These are phyloP conservation scores for Carpinus viminea DNA, from an alignment of 306 rosid species.

Conservation along the genomic window DNA sequence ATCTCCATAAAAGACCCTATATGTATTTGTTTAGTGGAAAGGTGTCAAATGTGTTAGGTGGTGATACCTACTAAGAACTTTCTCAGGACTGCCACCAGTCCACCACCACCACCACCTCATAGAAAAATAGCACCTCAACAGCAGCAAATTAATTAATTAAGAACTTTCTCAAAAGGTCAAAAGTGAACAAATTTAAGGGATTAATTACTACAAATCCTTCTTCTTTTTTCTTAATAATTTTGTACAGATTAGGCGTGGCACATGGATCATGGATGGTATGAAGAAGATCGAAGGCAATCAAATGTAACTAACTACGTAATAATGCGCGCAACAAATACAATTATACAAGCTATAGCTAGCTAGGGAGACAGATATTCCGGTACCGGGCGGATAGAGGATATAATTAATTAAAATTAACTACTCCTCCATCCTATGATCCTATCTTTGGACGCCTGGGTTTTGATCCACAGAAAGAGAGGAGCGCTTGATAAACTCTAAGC, in stretches of 20 bases:
- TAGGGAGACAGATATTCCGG: slow-evolving; percentile 1
- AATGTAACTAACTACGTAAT: not conserved
- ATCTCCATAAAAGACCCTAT: no score
- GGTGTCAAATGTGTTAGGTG: slow-evolving; percentile 35
- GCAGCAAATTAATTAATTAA: not conserved
- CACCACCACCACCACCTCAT: not conserved
- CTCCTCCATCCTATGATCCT: slow-evolving; percentile 16
- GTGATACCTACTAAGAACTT: slow-evolving; percentile 32
- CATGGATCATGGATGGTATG: not conserved
- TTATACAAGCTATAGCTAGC: no score
- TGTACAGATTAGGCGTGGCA: not conserved
- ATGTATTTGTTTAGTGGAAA: not conserved
- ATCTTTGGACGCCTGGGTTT: slow-evolving; percentile 36
- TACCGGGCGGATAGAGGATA: no score
- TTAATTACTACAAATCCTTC: not conserved
- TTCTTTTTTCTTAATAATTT: not conserved
- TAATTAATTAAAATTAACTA: no score
- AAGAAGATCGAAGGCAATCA: not conserved
- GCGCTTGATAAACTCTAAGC: slow-evolving; percentile 85
- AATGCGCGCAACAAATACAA: not conserved
- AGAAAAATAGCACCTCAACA: not conserved
- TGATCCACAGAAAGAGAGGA: slow-evolving; percentile 61
- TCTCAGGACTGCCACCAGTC: slow-evolving; percentile 17
- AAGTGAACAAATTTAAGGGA: no score
- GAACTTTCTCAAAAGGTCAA: no score